Conservation (phyloP, 2,329 filamentous ascomycete species). For the Aspergillus latus region DNA sequence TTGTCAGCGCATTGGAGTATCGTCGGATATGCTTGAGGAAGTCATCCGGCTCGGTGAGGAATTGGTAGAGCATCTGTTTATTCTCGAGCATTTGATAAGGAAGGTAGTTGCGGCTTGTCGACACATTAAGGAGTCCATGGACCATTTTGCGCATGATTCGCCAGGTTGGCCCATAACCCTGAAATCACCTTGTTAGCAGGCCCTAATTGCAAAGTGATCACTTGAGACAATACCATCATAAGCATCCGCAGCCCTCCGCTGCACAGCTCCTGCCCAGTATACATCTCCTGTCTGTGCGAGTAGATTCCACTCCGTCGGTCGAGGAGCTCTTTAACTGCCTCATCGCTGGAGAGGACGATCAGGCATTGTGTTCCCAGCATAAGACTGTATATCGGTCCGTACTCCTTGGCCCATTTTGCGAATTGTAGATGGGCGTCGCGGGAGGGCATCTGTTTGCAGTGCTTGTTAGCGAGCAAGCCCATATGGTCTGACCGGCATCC, state of each 20-base stretch:
- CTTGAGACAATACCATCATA: conserved; percentile 28
- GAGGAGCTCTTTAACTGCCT: conserved; percentile 53
- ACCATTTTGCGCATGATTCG: conserved; percentile 32
- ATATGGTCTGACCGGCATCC: too few species aligned
- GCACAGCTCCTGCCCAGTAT: conserved; percentile 43
- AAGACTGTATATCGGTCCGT: conserved; percentile 54
- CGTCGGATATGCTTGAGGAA: conserved; percentile 49
- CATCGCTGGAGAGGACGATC: conserved; percentile 49
- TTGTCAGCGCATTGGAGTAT: conserved; percentile 52
- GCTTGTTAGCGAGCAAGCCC: background rate
- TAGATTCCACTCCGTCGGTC: conserved; percentile 54
- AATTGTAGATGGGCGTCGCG: background rate
- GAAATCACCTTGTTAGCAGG: too few species aligned
- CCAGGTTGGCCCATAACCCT: conserved; percentile 3
- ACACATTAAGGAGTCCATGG: conserved; percentile 51
- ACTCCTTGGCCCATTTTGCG: conserved; percentile 50
- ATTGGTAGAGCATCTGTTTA: conserved; percentile 51
- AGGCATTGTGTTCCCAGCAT: conserved; percentile 51
- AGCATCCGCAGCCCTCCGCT: conserved; percentile 31
- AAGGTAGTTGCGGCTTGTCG: conserved; percentile 50
- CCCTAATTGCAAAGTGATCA: too few species aligned
- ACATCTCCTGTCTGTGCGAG: conserved; percentile 48
- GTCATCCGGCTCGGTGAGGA: conserved; percentile 46
- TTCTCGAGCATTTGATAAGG: conserved; percentile 59
- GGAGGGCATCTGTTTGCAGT: background rate